Base-by-base conservation (phyloP, 345 rosid species). In the Eucalyptus viminalis region DNA sequence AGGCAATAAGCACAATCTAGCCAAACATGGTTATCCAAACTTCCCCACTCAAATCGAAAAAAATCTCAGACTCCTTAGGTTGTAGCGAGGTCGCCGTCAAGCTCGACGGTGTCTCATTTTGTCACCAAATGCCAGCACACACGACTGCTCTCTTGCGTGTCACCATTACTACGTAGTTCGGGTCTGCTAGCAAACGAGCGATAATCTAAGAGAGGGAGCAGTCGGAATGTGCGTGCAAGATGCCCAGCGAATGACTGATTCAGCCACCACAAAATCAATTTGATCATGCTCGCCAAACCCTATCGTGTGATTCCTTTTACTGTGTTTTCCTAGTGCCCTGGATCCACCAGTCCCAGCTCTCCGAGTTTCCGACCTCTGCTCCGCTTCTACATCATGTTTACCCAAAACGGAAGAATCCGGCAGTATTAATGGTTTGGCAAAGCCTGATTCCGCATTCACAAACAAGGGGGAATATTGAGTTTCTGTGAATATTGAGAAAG, bases 141-240 rank as follows among this genome's bases (percentile, higher is more conserved):
- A 76, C 27, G 47, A 76, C 85, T 40, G 47, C 47, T 11, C 85
- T 40, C 47, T 76, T 4, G 47, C 85, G 27, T 21, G 27, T 76
- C 27, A 12, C 27, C 85, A 21, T 40, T 76, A 21, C 47, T 3
- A 11, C 83, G 8, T 11, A 40, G 34, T 24, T 89, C 49, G 80
- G 47, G 51, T 69, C 86, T 90, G 89, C 93, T 94, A 97, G 93
- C 97, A 95, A 25, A 96, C 97, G 9, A 96, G 95, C 6, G 99
- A 96, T 87, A 92, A 91, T 93, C 96, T 90, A 81, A 95, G 97
- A 8, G 99, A 95, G 22, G 96, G 94, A 22, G 93, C 92, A 1
- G 97, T 95, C 9, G 97, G 97, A 87, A 96, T 95, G 88, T 93
- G 93, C 12, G 96, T 95, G 92, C 98, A 95, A 60, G 99, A 96